phyloP scores from a whole-genome alignment of 2,329 filamentous ascomycete genomes.

The Aspergillus japonicus region DNA sequence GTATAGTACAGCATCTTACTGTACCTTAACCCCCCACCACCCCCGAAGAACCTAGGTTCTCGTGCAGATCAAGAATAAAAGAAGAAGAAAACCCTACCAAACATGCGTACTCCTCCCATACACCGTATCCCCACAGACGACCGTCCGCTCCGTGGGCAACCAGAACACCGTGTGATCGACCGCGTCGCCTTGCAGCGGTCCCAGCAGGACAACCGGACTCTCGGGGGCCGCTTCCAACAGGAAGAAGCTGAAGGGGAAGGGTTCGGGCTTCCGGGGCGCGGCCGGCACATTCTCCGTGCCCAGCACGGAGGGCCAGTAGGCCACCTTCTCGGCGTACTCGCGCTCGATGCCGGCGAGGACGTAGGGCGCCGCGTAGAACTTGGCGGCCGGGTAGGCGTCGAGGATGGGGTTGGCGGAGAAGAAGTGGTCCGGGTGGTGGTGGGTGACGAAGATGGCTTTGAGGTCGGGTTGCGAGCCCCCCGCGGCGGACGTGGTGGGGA shows the following conservation, averaged over 20 bases:
- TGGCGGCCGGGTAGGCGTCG: slow-evolving; percentile 25
- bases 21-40: too few species aligned
- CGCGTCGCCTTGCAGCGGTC: slow-evolving; percentile 33
- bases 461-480: slow-evolving; percentile 13
- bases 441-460: slow-evolving; percentile 34
- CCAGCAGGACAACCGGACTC: slow-evolving; percentile 28
- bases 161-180: slow-evolving; percentile 34
- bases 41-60: too few species aligned
- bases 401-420: slow-evolving; percentile 33
- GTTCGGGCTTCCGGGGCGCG: slow-evolving; percentile 26
- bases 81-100: slow-evolving; percentile 18
- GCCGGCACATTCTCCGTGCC: slow-evolving; percentile 30
- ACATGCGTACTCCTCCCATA: slow-evolving; percentile 35
- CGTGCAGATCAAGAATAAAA: background rate
- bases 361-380: slow-evolving; percentile 24
- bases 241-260: slow-evolving; percentile 31
- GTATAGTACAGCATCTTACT: too few species aligned
- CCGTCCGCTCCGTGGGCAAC: slow-evolving; percentile 26
- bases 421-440: slow-evolving; percentile 39
- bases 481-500: slow-evolving; percentile 22
- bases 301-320: slow-evolving; percentile 31
- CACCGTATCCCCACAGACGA: slow-evolving; percentile 31
- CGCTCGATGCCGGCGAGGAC: slow-evolving; percentile 34
- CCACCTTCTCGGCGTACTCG: slow-evolving; percentile 36
- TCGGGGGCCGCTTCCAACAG: slow-evolving; percentile 23